These are phyloP conservation scores for Endoconidiophora laricicola DNA, from an alignment of 2,329 filamentous ascomycete genomes.

Conservation along the genomic window DNA sequence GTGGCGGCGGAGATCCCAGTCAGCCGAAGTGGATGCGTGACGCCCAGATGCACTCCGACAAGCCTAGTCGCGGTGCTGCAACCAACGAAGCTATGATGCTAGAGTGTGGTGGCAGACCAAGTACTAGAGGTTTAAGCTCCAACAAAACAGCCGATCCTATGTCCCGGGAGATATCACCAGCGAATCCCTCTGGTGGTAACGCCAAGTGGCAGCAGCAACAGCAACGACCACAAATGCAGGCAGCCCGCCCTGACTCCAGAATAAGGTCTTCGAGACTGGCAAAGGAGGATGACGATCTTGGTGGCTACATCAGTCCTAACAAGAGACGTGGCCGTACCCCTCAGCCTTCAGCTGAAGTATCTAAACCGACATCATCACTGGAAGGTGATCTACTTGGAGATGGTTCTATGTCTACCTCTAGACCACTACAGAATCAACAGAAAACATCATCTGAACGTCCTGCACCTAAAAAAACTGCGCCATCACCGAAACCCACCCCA, in stretches of 20 bases:
- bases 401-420: conserved; percentile 15
- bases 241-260: conserved; percentile 2
- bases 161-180: conserved; percentile 23
- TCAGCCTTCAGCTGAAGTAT: conserved; percentile 25
- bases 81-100: conserved; percentile 69
- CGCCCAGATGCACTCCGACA: conserved; percentile 31
- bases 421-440: conserved; percentile 22
- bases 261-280: conserved; percentile 54
- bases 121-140: conserved; percentile 1
- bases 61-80: conserved; percentile 18
- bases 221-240: conserved; percentile 26
- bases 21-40: conserved; percentile 96
- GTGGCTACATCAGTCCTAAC: conserved; percentile 77
- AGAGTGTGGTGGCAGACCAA: conserved; percentile 46
- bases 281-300: conserved; percentile 62
- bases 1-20: conserved; percentile 39
- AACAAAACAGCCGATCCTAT: background rate
- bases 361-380: conserved; percentile 27
- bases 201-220: conserved; percentile 36
- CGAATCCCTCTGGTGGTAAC: conserved; percentile 22
- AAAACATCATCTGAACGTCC: conserved; percentile 23
- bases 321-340: conserved; percentile 54
- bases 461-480: conserved; percentile 24
- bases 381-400: conserved; percentile 50
- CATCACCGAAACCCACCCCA: conserved; percentile 23